Evolutionary conservation across 768 basidiomycete species (phyloP), one percentile per base, ranked within the genome.

Genomic region (Lentinus tigrinus): DNA sequence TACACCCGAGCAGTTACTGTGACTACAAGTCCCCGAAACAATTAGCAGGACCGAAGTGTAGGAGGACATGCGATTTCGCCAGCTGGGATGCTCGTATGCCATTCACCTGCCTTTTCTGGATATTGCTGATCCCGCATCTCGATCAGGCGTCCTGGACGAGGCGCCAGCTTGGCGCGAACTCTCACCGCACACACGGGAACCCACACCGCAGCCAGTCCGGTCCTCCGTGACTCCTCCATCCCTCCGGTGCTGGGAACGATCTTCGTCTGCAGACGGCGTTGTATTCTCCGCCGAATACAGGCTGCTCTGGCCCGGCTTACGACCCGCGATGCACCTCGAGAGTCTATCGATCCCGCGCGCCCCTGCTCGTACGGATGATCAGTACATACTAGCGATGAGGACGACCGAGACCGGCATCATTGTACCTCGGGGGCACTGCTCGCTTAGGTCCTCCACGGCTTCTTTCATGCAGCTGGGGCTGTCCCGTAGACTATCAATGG

Each of bases 391-490:
- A 11, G 23, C 31, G 7, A 46, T 8, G 43, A 19, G 24, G 3
- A 11, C 43, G 21, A 21, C 42, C 13, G 39, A 23, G 6, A 13
- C 46, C 40, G 46, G 51, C 46, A 42, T 47, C 51, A 52, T 28
- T 48, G 52, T 59, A 39, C 58, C 58, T 49, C 52, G 52, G 52
- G 37, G 58, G 58, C 58, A 54, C 58, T 59, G 58, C 58, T 59
- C 58, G 58, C 40, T 59, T 59, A 38, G 39, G 47, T 39, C 17
- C 23, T 28, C 11, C 26, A 36, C 46, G 47, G 52, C 52, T 59
- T 54, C 58, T 59, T 59, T 54, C 52, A 54, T 54, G 26, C 50
- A 37, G 39, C 47, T 54, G 52, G 48, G 58, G 58, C 58, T 60
- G 58, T 60, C 58, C 58, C 34, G 50, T 49, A 60, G 40, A 55